These are phyloP conservation scores for Marasmius tenuissimus DNA, from an alignment of 1,284 basidiomycete genomes.

Conservation along the genomic window DNA sequence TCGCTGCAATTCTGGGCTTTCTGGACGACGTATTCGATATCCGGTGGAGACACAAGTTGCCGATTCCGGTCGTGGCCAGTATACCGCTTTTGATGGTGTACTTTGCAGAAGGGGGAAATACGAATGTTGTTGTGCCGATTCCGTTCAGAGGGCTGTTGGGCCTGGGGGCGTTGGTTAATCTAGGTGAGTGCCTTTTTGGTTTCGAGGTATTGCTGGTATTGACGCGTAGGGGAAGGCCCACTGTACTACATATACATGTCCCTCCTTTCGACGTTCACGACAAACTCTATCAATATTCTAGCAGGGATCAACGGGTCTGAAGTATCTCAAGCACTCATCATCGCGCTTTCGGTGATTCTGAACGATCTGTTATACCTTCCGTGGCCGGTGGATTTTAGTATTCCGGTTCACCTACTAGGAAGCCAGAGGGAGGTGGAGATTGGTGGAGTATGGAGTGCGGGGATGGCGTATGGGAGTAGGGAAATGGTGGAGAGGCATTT, in stretches of 20 bases:
- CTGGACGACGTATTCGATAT: slow-evolving; percentile 99
- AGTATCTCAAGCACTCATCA: slow-evolving; percentile 90
- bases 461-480: slow-evolving; percentile 82
- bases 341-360: slow-evolving; percentile 85
- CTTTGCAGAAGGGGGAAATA: slow-evolving; percentile 91
- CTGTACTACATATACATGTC: slow-evolving; percentile 98
- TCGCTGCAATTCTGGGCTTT: slow-evolving; percentile 93
- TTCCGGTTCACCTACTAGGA: slow-evolving; percentile 71
- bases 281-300: slow-evolving; percentile 98
- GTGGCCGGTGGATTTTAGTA: slow-evolving; percentile 70
- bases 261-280: slow-evolving; percentile 93
- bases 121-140: slow-evolving; percentile 92
- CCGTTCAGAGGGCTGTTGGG: slow-evolving; percentile 56
- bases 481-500: slow-evolving; percentile 91
- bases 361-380: slow-evolving; percentile 95
- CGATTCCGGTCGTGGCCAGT: slow-evolving; percentile 93
- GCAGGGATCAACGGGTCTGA: slow-evolving; percentile 98
- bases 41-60: slow-evolving; percentile 97
- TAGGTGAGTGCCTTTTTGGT: slow-evolving; percentile 57
- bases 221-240: slow-evolving; percentile 56
- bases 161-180: slow-evolving; percentile 81
- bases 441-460: slow-evolving; percentile 77
- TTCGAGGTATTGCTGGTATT: slow-evolving; percentile 4
- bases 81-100: slow-evolving; percentile 96
- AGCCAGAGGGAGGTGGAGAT: slow-evolving; percentile 65